Conservation (phyloP, 2,329 filamentous ascomycete genomes). For the Pseudocercospora macadamiae region DNA sequence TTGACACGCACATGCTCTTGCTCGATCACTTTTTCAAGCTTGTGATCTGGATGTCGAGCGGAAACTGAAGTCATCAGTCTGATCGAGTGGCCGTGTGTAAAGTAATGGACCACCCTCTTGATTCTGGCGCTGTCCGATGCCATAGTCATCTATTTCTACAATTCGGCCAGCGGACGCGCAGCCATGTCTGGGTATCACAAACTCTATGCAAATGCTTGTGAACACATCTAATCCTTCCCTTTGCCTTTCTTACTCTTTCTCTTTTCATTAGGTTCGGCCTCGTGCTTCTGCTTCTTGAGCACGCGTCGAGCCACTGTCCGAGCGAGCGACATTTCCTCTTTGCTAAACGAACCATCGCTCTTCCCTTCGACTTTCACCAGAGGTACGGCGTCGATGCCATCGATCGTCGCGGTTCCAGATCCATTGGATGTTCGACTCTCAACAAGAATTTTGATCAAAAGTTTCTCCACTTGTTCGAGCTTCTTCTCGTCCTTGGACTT, state of each 20-base stretch:
- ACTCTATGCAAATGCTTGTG: not conserved
- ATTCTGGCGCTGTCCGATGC: no score
- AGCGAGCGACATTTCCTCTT: slow-evolving; percentile 20
- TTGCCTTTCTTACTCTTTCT: slow-evolving; percentile 16
- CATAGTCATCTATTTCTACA: no score
- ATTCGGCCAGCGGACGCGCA: no score
- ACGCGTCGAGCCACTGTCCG: slow-evolving; percentile 23
- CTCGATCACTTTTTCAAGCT: no score
- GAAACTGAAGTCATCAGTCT: no score
- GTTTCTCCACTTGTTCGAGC: slow-evolving; percentile 15
- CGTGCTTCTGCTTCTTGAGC: slow-evolving; percentile 24
- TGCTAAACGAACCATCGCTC: slow-evolving; percentile 9
- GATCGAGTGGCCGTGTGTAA: no score
- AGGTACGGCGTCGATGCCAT: slow-evolving; percentile 18
- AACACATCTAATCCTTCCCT: not conserved
- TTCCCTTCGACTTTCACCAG: slow-evolving; percentile 14
- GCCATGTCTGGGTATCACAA: not conserved
- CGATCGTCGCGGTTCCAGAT: slow-evolving; percentile 11
- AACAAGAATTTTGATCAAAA: slow-evolving; percentile 16
- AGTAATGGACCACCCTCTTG: no score
- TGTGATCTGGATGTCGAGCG: no score
- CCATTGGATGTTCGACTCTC: slow-evolving; percentile 15
- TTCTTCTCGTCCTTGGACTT: slow-evolving; percentile 12
- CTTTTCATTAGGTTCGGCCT: slow-evolving; percentile 4
- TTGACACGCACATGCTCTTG: no score